Conservation (phyloP, 2,329 filamentous ascomycete species). For the Penicillium italicum region DNA sequence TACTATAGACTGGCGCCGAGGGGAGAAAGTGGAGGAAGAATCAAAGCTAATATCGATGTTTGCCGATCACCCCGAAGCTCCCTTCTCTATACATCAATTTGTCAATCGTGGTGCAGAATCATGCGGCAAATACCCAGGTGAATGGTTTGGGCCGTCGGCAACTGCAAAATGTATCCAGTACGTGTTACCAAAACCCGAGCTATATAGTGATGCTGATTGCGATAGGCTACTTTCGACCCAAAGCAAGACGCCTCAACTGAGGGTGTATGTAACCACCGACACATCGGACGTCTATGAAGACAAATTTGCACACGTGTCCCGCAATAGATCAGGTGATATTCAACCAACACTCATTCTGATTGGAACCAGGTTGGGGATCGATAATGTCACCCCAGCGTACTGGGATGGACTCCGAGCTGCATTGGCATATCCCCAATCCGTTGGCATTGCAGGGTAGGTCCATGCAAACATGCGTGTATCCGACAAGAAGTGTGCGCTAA, state of each 20-base stretch:
- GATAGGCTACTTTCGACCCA: constrained; percentile 69
- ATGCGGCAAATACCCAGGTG: constrained; percentile 91
- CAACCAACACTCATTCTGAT: constrained; percentile 84
- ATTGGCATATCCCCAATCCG: constrained; percentile 84
- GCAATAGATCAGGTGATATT: constrained; percentile 62
- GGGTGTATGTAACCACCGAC: constrained; percentile 86
- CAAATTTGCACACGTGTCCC: constrained; percentile 73
- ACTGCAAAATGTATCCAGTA: constrained; percentile 92
- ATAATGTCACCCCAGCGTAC: constrained; percentile 90
- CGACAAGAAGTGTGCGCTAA: constrained; percentile 22
- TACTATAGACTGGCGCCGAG: constrained; percentile 68
- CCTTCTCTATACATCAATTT: constrained; percentile 93
- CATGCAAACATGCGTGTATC: background rate
- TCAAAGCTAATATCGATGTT: constrained; percentile 73
- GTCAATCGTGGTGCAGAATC: constrained; percentile 80
- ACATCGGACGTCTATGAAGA: constrained; percentile 92
- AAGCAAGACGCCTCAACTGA: constrained; percentile 59
- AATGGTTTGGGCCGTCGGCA: constrained; percentile 98
- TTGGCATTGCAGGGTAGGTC: constrained; percentile 85
- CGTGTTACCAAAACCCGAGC: constrained; percentile 32
- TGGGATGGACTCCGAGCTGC: constrained; percentile 87
- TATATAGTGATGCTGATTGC: constrained; percentile 10
- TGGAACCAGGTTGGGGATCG: constrained; percentile 84
- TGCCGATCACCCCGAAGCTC: constrained; percentile 78
- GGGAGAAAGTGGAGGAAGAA: constrained; percentile 58